Evolutionary conservation across 805 yeast genomes (phyloP), one percentile per base, ranked within the genome.

Genomic region (Wickerhamiella kurtzmanii): DNA sequence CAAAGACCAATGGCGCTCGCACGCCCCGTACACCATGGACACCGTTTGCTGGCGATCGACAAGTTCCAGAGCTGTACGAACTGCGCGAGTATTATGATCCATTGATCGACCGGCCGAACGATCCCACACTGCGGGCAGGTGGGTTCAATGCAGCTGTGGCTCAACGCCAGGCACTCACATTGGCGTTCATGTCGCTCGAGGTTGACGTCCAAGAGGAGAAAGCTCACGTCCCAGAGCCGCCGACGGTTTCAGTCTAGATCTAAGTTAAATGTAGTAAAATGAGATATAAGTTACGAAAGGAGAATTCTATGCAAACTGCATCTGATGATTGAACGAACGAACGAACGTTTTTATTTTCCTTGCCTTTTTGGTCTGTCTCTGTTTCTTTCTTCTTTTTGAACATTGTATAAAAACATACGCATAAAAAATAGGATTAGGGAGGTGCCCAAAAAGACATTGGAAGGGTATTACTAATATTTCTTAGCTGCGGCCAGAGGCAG

Each of bases 41-140:
- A 9, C 97, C 97, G 6, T 89, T 89, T 65, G 79, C 80, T 59
- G 96, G 96, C 41, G 97, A 89, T 64, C 71, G 92, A 50, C 79
- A 81, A 68, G 20, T 69, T 70, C 46, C 69, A 73, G 22, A 38
- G 22, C 87, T 77, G 64, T 66, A 63, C 9, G 64, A 79, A 17
- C 57, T 59, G 32, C 67, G 65, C 15, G 60, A 62, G 18, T 82
- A 81, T 60, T 71, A 69, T 48, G 92, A 83, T 60, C 85, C 89
- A 18, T 72, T 75, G 47, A 68, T 79, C 64, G 65, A 74, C 54
- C 70, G 72, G 52, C 58, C 74, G 60, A 58, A 71, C 52, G 67
- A 65, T 4, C 73, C 75, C 36, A 84, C 80, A 52, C 86, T 73
- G 57, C 71, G 74, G 54, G 97, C 95, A 2, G 80, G 92, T 13